Percentiles rank a stretch among this genome's conserved stretches.
Evolutionary conservation across 257 asterid genomes (phyloP).

Genomic region (Haberlea rhodopensis): DNA sequence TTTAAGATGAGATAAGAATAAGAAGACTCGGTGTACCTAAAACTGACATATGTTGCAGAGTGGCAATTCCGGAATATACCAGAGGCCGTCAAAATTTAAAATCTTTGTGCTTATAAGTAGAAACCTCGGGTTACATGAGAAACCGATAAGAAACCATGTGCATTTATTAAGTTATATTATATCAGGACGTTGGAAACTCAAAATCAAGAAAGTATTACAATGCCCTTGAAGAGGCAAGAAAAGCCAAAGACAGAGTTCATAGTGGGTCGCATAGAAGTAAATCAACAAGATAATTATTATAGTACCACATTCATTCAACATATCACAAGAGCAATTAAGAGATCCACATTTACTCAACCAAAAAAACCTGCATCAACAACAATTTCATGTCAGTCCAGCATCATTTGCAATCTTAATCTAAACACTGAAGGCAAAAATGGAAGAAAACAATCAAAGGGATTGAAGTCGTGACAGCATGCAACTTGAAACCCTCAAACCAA

Average conservation of each 20-base stretch:
- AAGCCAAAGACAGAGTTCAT: slow-evolving; percentile 23
- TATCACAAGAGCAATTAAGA: slow-evolving; percentile 19
- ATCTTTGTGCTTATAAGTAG: too few species aligned
- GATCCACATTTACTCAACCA: slow-evolving; percentile 24
- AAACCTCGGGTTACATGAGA: not conserved
- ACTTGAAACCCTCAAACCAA: slow-evolving; percentile 1
- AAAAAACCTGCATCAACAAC: slow-evolving; percentile 32
- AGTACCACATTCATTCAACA: slow-evolving; percentile 28
- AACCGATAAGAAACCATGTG: not conserved
- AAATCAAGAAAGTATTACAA: slow-evolving; percentile 18
- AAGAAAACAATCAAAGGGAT: not conserved
- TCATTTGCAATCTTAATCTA: slow-evolving; percentile 5
- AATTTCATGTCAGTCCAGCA: slow-evolving; percentile 20
- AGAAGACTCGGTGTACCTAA: not conserved
- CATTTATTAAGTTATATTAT: slow-evolving; percentile 17
- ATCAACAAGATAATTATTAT: slow-evolving; percentile 33
- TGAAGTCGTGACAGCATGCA: not conserved
- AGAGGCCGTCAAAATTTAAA: not conserved
- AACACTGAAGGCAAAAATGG: not conserved
- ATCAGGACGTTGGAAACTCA: not conserved
- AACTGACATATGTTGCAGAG: not conserved
- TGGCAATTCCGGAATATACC: not conserved
- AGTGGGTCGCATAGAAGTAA: slow-evolving; percentile 26
- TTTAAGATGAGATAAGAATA: not conserved
- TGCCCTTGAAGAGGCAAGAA: slow-evolving; percentile 10